A percentile compares a stretch with the other conserved stretches of the same genome.
Evolutionary conservation across 2,329 filamentous ascomycete genomes (phyloP).

Genomic region (Stemphylium beticola): DNA sequence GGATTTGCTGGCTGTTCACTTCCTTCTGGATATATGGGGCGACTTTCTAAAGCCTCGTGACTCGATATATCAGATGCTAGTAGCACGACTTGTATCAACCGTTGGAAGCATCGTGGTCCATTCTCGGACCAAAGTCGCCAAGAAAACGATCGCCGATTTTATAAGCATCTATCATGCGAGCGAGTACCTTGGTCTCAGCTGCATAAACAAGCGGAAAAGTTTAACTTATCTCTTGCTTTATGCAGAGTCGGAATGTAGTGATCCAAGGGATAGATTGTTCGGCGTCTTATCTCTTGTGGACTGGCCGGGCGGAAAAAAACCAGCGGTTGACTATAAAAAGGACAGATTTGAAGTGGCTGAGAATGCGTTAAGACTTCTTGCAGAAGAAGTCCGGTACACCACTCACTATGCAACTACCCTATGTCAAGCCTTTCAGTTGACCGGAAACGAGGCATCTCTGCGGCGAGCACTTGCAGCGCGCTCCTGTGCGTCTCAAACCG

Average conservation of each 20-base stretch:
- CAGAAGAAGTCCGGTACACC: no score
- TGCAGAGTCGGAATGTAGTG: neutral
- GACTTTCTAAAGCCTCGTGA: neutral
- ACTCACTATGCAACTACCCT: neutral
- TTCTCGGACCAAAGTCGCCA: neutral
- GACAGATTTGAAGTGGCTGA: neutral
- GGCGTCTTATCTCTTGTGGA: neutral
- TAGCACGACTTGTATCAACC: neutral
- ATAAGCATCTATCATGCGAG: no score
- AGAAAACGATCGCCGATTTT: neutral
- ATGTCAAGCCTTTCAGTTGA: neutral
- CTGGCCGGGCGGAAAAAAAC: neutral
- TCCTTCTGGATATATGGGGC: neutral
- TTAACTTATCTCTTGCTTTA: neutral
- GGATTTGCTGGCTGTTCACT: neutral
- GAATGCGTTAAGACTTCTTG: no score
- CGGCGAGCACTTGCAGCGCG: neutral
- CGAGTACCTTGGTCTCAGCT: neutral
- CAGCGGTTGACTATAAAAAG: neutral
- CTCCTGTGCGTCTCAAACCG: neutral
- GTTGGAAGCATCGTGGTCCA: neutral
- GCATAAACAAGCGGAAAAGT: neutral
- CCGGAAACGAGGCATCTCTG: neutral
- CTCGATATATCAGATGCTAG: fast-evolving
- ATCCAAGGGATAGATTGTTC: neutral